A percentile compares a stretch with the other conserved stretches of the same genome.
Evolutionary conservation across 78 protist species (phyloP).

Genomic region (slime mould (Dictyostelium discoideum)): DNA sequence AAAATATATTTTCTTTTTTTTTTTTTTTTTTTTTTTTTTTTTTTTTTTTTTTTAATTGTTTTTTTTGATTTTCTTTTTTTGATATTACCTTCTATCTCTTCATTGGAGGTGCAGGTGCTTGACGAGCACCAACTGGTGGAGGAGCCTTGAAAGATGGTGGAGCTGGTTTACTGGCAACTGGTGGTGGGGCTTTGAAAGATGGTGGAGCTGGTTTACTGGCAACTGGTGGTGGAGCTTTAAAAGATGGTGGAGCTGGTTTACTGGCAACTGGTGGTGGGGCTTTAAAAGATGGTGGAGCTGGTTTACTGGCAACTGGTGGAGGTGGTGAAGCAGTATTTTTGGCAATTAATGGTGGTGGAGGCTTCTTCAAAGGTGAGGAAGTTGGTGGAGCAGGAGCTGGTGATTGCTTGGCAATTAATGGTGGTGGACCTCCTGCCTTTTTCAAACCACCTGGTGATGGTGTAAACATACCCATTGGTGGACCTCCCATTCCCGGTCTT

Average conservation of each 20-base stretch:
- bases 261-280: slow-evolving; percentile 20
- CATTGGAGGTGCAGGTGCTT: background rate
- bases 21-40: background rate
- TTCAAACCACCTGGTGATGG: background rate
- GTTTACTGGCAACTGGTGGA: background rate
- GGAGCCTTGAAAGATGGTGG: background rate
- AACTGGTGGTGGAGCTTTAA: background rate
- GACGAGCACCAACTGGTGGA: background rate
- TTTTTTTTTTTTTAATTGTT: background rate
- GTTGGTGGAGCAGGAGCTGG: background rate
- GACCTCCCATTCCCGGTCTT: background rate
- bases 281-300: background rate
- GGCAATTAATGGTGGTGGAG: slow-evolving; percentile 37
- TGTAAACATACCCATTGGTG: background rate
- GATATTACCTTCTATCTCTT: background rate
- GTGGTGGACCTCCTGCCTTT: slow-evolving; percentile 35
- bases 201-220: background rate
- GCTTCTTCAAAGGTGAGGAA: background rate
- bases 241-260: background rate
- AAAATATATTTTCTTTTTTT: no score
- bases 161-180: background rate
- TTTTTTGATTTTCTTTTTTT: background rate
- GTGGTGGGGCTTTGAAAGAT: slow-evolving; percentile 9
- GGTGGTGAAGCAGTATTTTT: background rate
- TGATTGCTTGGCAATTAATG: background rate